phyloP scores from a whole-genome alignment of 345 rosid genomes.

The Luvunga scandens region DNA sequence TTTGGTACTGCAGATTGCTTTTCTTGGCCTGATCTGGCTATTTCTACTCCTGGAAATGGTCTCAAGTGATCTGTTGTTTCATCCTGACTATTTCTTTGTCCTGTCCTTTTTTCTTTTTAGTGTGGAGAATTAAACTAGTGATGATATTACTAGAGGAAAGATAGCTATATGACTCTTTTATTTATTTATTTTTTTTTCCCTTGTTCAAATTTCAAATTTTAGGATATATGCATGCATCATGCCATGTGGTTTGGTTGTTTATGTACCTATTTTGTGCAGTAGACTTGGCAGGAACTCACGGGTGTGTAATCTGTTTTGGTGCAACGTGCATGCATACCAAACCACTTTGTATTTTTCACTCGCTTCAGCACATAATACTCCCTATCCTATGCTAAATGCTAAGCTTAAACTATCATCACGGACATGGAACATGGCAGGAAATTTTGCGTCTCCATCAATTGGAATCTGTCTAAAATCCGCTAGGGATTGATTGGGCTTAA shows the following conservation, averaged over 20 bases:
- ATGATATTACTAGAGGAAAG: constrained; percentile 5
- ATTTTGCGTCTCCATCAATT: too few species aligned
- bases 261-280: constrained; percentile 15
- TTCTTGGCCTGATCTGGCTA: constrained; percentile 92
- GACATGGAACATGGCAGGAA: neutral
- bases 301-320: constrained; percentile 10
- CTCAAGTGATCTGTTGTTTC: constrained; percentile 44
- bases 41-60: constrained; percentile 81
- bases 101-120: neutral
- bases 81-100: neutral
- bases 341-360: neutral
- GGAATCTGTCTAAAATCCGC: neutral
- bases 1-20: constrained; percentile 69
- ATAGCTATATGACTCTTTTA: constrained; percentile 4
- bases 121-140: constrained; percentile 12
- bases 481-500: neutral
- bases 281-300: constrained; percentile 18
- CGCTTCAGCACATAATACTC: neutral
- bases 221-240: constrained; percentile 4
- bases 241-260: constrained; percentile 27
- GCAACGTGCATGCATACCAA: constrained; percentile 6
- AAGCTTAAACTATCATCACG: neutral
- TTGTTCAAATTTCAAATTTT: neutral
- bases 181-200: neutral
- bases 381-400: neutral